Percentiles rank a stretch among this genome's conserved stretches.
Evolutionary conservation across 1,284 basidiomycete genomes (phyloP).

Genomic region (Ustilago lituana): DNA sequence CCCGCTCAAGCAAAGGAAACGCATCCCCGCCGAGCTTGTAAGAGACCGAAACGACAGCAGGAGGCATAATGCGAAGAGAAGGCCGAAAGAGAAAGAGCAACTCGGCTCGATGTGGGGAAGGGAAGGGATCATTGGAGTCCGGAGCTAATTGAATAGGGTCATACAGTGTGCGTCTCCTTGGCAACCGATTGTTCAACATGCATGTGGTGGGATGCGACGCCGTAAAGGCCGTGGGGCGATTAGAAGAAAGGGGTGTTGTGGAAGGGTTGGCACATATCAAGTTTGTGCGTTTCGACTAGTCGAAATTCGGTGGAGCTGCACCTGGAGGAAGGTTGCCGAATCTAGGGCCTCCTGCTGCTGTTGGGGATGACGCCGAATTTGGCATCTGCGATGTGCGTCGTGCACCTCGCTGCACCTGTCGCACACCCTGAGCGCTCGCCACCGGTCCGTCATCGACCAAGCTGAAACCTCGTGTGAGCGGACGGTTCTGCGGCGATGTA

Average conservation of each 20-base stretch:
- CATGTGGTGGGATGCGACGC: background rate
- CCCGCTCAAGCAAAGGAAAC: background rate
- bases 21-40: background rate
- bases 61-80: background rate
- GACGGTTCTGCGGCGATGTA: conserved; percentile 24
- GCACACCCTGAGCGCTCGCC: conserved; percentile 48
- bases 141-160: background rate
- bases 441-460: conserved; percentile 66
- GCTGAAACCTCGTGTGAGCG: conserved; percentile 53
- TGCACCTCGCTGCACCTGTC: conserved; percentile 62
- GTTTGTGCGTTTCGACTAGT: no score
- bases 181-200: conserved; percentile 21
- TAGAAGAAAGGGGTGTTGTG: background rate
- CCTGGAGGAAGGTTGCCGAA: conserved; percentile 30
- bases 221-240: conserved; percentile 10
- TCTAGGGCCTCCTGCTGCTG: conserved; percentile 5
- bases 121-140: background rate
- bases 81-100: background rate
- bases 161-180: conserved; percentile 6
- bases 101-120: conserved; percentile 2
- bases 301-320: conserved; percentile 39
- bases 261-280: no score
- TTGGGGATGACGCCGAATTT: conserved; percentile 23
- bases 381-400: conserved; percentile 51
- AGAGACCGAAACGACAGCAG: background rate